A percentile compares a stretch with the other conserved stretches of the same genome.
These are phyloP conservation scores for Fusarium guadeloupense DNA, from an alignment of 2,329 filamentous ascomycete species.

Conservation along the genomic window DNA sequence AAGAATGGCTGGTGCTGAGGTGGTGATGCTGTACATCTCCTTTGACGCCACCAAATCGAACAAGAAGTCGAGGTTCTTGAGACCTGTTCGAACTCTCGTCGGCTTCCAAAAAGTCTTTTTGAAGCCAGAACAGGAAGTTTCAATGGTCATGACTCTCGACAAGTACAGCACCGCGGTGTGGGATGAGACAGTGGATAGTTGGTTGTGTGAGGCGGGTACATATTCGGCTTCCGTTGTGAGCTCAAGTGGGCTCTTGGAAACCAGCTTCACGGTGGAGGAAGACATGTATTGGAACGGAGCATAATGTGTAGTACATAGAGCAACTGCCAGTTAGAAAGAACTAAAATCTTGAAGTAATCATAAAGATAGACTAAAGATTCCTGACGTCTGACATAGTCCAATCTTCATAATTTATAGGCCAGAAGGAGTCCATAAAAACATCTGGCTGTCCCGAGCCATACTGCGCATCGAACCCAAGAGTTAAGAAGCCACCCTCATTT, in stretches of 20 bases:
- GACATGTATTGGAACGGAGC: slow-evolving; percentile 14
- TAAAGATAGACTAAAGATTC: neutral
- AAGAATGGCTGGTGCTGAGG: neutral
- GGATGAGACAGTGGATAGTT: slow-evolving; percentile 4
- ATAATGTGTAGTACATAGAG: neutral
- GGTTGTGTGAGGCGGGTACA: slow-evolving; percentile 10
- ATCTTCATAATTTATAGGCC: slow-evolving; percentile 5
- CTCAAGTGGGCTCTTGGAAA: neutral
- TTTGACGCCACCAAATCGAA: neutral
- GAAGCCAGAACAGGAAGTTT: neutral
- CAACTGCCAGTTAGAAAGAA: too few species aligned
- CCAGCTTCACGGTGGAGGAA: neutral
- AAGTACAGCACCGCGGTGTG: slow-evolving; percentile 16
- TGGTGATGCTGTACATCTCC: slow-evolving; percentile 14
- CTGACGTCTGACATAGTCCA: neutral
- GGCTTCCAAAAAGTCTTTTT: slow-evolving; percentile 9
- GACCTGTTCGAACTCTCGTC: neutral
- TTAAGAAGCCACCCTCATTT: neutral
- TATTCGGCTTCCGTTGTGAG: slow-evolving; percentile 3
- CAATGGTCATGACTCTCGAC: neutral
- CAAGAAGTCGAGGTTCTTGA: slow-evolving; percentile 8
- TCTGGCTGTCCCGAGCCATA: slow-evolving; percentile 12
- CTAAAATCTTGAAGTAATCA: too few species aligned
- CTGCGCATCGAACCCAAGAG: neutral
- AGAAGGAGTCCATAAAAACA: slow-evolving; percentile 26